phyloP scores from a whole-genome alignment of 1,284 basidiomycete species.

The Puccinia horiana region DNA sequence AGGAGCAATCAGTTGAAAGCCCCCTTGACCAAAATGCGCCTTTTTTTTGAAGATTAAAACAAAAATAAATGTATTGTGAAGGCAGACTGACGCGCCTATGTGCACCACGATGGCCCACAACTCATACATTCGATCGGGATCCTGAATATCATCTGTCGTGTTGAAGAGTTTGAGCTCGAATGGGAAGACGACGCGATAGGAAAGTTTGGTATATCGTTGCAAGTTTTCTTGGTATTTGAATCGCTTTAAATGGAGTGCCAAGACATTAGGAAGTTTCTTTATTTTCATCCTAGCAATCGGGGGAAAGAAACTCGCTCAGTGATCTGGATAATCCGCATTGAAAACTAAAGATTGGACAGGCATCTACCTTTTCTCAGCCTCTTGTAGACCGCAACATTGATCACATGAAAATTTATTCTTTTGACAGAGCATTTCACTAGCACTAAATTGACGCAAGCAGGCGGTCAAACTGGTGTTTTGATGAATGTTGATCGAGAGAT shows the following conservation, averaged over 20 bases:
- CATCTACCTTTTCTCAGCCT: constrained; percentile 82
- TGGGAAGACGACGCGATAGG: constrained; percentile 94
- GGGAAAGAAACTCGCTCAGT: background rate
- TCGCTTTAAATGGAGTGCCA: constrained; percentile 91
- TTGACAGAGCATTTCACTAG: constrained; percentile 95
- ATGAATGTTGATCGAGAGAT: constrained; percentile 88
- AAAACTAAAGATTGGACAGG: background rate
- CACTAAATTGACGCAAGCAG: constrained; percentile 91
- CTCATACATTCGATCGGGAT: constrained; percentile 83
- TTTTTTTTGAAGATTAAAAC: constrained; percentile 16
- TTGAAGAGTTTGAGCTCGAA: constrained; percentile 91
- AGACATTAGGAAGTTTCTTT: constrained; percentile 87
- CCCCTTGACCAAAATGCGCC: too few species aligned
- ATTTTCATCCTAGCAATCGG: constrained; percentile 82
- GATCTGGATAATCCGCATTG: background rate
- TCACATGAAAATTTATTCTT: constrained; percentile 99
- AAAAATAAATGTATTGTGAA: background rate
- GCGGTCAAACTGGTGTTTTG: constrained; percentile 94
- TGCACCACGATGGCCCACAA: constrained; percentile 95
- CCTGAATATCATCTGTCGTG: constrained; percentile 86
- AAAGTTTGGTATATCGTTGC: constrained; percentile 85
- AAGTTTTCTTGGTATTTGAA: constrained; percentile 95
- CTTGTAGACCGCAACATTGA: constrained; percentile 90
- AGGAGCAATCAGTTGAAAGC: background rate
- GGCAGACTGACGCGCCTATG: constrained; percentile 79